Conservation (phyloP, 2,329 filamentous ascomycete species). For the Pseudogymnoascus sp. region DNA sequence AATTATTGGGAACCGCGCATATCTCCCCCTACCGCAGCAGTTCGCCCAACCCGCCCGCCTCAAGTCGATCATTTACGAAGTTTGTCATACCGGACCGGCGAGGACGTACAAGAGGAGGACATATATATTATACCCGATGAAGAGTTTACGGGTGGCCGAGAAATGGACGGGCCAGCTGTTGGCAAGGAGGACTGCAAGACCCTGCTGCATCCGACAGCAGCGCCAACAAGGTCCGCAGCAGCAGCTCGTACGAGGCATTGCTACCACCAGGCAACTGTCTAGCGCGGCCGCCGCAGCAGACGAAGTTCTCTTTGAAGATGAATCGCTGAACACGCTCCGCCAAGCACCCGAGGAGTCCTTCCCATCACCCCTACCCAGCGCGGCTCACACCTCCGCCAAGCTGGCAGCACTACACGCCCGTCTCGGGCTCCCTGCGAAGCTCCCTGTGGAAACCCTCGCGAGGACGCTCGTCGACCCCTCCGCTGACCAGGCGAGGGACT, state of each 20-base stretch:
- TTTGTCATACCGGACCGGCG: conserved; percentile 11
- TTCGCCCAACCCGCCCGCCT: conserved; percentile 3
- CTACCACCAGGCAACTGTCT: conserved; percentile 9
- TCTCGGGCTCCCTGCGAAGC: conserved; percentile 69
- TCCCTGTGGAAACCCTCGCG: conserved; percentile 80
- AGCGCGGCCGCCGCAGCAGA: conserved; percentile 11
- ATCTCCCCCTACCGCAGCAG: background rate
- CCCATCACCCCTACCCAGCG: conserved; percentile 64
- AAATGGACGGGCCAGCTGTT: conserved; percentile 55
- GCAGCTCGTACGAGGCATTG: conserved; percentile 20
- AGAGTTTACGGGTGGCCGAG: conserved; percentile 50
- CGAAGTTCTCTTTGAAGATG: conserved; percentile 25
- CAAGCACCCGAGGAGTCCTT: conserved; percentile 29
- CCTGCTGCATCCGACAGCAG: conserved; percentile 34
- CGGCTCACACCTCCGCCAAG: conserved; percentile 70
- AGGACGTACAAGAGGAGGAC: conserved; percentile 17
- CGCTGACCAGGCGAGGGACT: conserved; percentile 68
- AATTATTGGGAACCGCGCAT: conserved; percentile 7
- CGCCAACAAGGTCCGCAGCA: conserved; percentile 25
- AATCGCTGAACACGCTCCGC: background rate
- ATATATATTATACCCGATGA: conserved; percentile 37
- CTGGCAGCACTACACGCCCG: conserved; percentile 88
- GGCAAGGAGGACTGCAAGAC: conserved; percentile 32
- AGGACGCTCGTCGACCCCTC: conserved; percentile 79
- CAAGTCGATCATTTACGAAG: background rate